Evolutionary conservation across 805 yeast species (phyloP).

Genomic region (Candida yuanshanica): DNA sequence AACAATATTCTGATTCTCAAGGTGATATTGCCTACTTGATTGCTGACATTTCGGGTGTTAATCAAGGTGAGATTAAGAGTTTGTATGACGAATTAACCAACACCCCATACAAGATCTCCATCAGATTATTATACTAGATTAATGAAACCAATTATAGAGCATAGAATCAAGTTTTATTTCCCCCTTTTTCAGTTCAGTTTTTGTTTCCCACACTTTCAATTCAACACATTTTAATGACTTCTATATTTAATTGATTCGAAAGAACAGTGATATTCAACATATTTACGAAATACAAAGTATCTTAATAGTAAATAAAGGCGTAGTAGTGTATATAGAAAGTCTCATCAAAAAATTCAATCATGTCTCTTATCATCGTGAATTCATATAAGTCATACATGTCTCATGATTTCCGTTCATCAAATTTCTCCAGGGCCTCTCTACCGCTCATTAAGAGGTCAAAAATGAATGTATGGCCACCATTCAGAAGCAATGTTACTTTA

Average conservation of each 20-base stretch:
- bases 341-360: too few species aligned
- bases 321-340: too few species aligned
- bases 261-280: constrained; percentile 1
- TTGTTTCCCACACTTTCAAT: not conserved
- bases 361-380: too few species aligned
- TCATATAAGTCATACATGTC: too few species aligned
- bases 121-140: constrained; percentile 78
- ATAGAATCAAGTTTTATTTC: not conserved
- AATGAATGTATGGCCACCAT: constrained; percentile 54
- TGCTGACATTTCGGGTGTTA: constrained; percentile 93
- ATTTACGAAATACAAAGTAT: not conserved
- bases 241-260: too few species aligned
- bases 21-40: constrained; percentile 95
- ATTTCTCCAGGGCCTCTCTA: constrained; percentile 11
- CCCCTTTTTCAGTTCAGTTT: too few species aligned
- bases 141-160: not conserved
- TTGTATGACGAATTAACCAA: constrained; percentile 80
- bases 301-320: not conserved
- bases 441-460: constrained; percentile 42
- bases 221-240: not conserved
- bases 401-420: constrained; percentile 7
- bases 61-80: constrained; percentile 72
- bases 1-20: constrained; percentile 95
- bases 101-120: constrained; percentile 86
- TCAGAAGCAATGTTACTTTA: constrained; percentile 38